A percentile compares a stretch with the other conserved stretches of the same genome.
Evolutionary conservation across 257 asterid genomes (phyloP).

Genomic region (Solanum okadae): DNA sequence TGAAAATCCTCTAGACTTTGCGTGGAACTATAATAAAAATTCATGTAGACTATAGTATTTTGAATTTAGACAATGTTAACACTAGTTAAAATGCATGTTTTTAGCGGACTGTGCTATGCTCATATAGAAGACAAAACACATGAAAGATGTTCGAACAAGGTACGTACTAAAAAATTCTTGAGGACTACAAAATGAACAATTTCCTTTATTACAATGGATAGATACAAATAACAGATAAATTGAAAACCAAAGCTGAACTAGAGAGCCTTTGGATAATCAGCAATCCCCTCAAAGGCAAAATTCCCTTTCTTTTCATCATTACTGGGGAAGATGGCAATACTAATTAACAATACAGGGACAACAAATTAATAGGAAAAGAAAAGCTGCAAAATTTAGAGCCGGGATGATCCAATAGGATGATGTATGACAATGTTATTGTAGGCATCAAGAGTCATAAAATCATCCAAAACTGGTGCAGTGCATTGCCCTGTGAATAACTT

Average conservation of each 20-base stretch:
- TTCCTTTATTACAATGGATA: not conserved
- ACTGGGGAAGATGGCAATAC: not conserved
- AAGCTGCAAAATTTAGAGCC: conserved; percentile 25
- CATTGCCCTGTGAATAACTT: conserved; percentile 72
- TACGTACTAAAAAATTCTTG: not conserved
- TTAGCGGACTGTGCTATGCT: not conserved
- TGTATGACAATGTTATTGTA: conserved; percentile 65
- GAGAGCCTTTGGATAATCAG: not conserved
- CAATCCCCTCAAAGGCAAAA: not conserved
- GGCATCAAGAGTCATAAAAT: conserved; percentile 79
- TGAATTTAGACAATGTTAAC: not conserved
- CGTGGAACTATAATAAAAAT: not conserved
- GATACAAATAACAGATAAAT: not conserved
- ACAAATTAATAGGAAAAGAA: not conserved
- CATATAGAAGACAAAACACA: not conserved
- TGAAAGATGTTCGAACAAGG: not conserved
- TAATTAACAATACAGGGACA: not conserved
- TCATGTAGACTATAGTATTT: not conserved
- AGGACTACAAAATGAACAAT: not conserved
- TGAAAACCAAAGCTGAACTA: not conserved
- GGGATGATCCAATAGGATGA: conserved; percentile 45
- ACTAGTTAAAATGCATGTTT: not conserved
- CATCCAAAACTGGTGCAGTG: conserved; percentile 53
- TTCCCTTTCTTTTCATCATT: not conserved
- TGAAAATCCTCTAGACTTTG: not conserved